Conservation (phyloP, 306 rosid genomes). For the Begonia masoniana region DNA sequence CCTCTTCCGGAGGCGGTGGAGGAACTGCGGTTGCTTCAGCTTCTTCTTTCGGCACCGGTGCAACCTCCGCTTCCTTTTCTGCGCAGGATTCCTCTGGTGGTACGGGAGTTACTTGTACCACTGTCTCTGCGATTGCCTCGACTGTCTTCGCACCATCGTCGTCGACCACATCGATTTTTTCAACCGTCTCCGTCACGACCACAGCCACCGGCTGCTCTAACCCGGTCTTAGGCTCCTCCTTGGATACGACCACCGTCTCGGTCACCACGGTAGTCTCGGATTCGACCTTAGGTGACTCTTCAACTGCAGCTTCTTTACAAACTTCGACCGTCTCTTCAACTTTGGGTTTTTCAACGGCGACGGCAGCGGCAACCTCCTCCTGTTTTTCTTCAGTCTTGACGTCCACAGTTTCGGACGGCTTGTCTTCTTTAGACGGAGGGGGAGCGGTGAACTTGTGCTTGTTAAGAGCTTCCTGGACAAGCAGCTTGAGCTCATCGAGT, state of each 20-base stretch:
- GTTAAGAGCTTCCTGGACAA: constrained; percentile 59
- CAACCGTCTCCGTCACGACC: constrained; percentile 15
- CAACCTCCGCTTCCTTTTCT: constrained; percentile 6
- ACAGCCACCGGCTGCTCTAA: constrained; percentile 3
- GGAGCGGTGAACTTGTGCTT: constrained; percentile 54
- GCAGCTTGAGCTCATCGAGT: constrained; percentile 54
- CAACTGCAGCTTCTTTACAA: constrained; percentile 13
- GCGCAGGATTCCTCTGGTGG: constrained; percentile 3
- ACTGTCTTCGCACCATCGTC: constrained; percentile 62
- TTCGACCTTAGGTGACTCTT: constrained; percentile 12
- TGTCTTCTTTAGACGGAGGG: constrained; percentile 22
- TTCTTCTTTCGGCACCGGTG: constrained; percentile 5
- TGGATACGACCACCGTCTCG: constrained; percentile 11
- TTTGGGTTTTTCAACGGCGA: neutral
- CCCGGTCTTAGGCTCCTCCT: constrained; percentile 1
- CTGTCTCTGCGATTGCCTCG: constrained; percentile 55
- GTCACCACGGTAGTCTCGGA: neutral
- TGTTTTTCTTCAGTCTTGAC: constrained; percentile 10
- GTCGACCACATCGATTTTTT: constrained; percentile 17
- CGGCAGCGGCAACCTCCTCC: constrained; percentile 1
- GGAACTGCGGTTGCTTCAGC: constrained; percentile 10
- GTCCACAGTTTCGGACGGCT: constrained; percentile 6
- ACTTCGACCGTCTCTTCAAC: constrained; percentile 1
- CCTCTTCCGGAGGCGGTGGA: constrained; percentile 27
- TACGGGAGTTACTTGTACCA: constrained; percentile 24